These are phyloP conservation scores for Cyclocybe cylindracea DNA, from an alignment of 768 basidiomycete species.

Conservation along the genomic window DNA sequence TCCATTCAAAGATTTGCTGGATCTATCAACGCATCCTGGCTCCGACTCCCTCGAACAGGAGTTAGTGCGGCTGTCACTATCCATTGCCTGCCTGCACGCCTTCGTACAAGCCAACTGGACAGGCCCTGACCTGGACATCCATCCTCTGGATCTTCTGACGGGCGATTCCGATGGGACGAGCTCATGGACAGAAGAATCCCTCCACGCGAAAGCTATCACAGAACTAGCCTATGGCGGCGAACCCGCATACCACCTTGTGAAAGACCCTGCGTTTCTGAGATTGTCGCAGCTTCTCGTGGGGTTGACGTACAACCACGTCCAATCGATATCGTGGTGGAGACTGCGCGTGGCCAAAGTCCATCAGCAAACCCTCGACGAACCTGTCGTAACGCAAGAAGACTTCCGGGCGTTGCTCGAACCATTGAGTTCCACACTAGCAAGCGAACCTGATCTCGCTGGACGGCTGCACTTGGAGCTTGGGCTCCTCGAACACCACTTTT, in stretches of 20 bases:
- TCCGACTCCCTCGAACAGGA: slow-evolving; percentile 47
- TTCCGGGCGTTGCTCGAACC: slow-evolving; percentile 41
- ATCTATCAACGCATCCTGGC: slow-evolving; percentile 16
- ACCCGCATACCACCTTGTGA: slow-evolving; percentile 91
- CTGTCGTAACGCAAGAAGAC: slow-evolving; percentile 57
- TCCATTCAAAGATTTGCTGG: slow-evolving; percentile 40
- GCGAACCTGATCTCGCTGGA: slow-evolving; percentile 66
- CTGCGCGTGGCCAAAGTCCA: slow-evolving; percentile 75
- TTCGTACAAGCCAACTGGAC: slow-evolving; percentile 98
- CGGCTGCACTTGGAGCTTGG: slow-evolving; percentile 76
- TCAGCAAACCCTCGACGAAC: slow-evolving; percentile 82
- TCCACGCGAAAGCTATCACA: slow-evolving; percentile 69
- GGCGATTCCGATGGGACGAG: slow-evolving; percentile 22
- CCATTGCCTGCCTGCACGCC: slow-evolving; percentile 80
- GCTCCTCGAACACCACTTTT: slow-evolving; percentile 72
- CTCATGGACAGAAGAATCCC: slow-evolving; percentile 41
- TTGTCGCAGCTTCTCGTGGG: slow-evolving; percentile 73
- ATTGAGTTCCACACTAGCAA: slow-evolving; percentile 38
- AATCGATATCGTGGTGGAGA: slow-evolving; percentile 77
- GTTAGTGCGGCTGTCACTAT: slow-evolving; percentile 60
- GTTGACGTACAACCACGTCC: slow-evolving; percentile 47
- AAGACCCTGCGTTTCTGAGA: slow-evolving; percentile 67
- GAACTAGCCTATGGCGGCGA: slow-evolving; percentile 87
- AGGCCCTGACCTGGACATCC: slow-evolving; percentile 79
- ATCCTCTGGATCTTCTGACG: slow-evolving; percentile 42